Evolutionary conservation across 306 rosid genomes (phyloP).

Genomic region (cucumber (Cucumis sativus)): Cucumber_9930_V3 NC_026655.2:15979501-15980000

Average conservation of each 20-base stretch:
- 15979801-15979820: not conserved
- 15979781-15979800: conserved; percentile 78
- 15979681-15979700: conserved; percentile 48
- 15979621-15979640: conserved; percentile 80
- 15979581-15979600: conserved; percentile 69
- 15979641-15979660: conserved; percentile 57
- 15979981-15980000: not conserved
- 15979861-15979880: not conserved
- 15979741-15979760: conserved; percentile 61
- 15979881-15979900: not conserved
- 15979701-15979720: conserved; percentile 56
- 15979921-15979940: no score
- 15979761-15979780: conserved; percentile 81
- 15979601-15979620: conserved; percentile 79
- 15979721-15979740: conserved; percentile 82
- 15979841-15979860: not conserved
- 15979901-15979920: no score
- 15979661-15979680: conserved; percentile 39
- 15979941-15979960: not conserved
- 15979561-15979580: conserved; percentile 44
- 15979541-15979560: conserved; percentile 45
- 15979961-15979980: not conserved
- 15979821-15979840: not conserved
- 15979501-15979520: not conserved
- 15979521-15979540: conserved; percentile 3